These are phyloP conservation scores for Penicillium brasilianum DNA, from an alignment of 2,329 filamentous ascomycete genomes.

Conservation along the genomic window DNA sequence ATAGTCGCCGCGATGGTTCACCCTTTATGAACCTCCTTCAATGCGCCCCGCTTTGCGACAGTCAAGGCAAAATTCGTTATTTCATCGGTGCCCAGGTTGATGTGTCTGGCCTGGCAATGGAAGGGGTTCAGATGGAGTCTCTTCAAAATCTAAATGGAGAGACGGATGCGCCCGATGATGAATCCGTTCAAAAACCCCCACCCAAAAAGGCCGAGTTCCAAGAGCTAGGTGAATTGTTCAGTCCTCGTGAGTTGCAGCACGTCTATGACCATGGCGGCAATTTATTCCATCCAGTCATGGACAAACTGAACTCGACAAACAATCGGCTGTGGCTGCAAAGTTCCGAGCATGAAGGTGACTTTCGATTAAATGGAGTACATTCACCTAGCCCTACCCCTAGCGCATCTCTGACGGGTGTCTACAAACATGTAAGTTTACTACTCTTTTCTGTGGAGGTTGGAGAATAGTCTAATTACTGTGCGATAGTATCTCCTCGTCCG, in stretches of 20 bases:
- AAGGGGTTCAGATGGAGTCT: slow-evolving; percentile 68
- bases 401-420: slow-evolving; percentile 51
- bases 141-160: slow-evolving; percentile 55
- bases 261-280: slow-evolving; percentile 67
- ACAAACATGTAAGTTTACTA: slow-evolving; percentile 57
- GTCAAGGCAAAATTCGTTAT: slow-evolving; percentile 68
- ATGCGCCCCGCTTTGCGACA: slow-evolving; percentile 72
- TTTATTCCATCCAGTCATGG: slow-evolving; percentile 36
- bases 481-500: slow-evolving; percentile 52
- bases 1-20: slow-evolving; percentile 70
- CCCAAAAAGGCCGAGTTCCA: slow-evolving; percentile 65
- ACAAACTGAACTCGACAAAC: slow-evolving; percentile 15
- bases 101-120: slow-evolving; percentile 69
- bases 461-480: background rate
- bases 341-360: slow-evolving; percentile 20
- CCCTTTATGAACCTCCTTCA: slow-evolving; percentile 78
- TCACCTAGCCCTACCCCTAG: background rate
- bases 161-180: slow-evolving; percentile 28
- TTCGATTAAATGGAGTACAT: background rate
- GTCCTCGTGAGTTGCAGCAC: slow-evolving; percentile 67
- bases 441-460: background rate
- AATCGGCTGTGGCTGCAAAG: slow-evolving; percentile 23
- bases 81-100: slow-evolving; percentile 75
- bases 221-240: slow-evolving; percentile 72
- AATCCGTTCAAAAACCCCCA: slow-evolving; percentile 29